Evolutionary conservation across 2,329 filamentous ascomycete species (phyloP).

Genomic region (Penicillium sclerotigenum): DNA sequence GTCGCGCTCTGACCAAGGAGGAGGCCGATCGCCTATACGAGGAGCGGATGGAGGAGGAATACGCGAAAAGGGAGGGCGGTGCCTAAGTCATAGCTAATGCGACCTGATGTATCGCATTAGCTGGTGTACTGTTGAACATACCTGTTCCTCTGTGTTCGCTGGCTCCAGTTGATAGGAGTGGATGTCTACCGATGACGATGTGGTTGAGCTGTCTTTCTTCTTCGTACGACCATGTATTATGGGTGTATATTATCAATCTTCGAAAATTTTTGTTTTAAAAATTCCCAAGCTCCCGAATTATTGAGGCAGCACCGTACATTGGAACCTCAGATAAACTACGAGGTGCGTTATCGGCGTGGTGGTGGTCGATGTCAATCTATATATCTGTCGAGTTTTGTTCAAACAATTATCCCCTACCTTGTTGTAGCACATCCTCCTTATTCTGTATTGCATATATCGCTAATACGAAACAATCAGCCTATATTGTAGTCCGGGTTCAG

Average conservation of each 20-base stretch:
- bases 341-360: neutral
- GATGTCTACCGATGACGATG: neutral
- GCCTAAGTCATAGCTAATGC: conserved; percentile 26
- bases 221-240: neutral
- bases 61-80: conserved; percentile 45
- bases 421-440: neutral
- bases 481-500: neutral
- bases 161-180: neutral
- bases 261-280: neutral
- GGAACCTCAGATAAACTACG: neutral
- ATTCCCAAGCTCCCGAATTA: neutral
- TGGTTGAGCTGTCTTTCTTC: neutral
- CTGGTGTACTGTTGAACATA: neutral
- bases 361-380: neutral
- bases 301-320: too few relatives aligned
- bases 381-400: neutral
- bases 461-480: neutral
- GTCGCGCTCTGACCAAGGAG: conserved; percentile 37
- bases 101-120: neutral
- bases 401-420: too few relatives aligned
- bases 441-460: neutral
- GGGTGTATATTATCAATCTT: neutral
- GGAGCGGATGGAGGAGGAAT: conserved; percentile 49
- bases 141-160: neutral
- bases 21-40: conserved; percentile 45